Conservation (phyloP, 805 yeast genomes). For the Hanseniaspora valbyensis region DNA sequence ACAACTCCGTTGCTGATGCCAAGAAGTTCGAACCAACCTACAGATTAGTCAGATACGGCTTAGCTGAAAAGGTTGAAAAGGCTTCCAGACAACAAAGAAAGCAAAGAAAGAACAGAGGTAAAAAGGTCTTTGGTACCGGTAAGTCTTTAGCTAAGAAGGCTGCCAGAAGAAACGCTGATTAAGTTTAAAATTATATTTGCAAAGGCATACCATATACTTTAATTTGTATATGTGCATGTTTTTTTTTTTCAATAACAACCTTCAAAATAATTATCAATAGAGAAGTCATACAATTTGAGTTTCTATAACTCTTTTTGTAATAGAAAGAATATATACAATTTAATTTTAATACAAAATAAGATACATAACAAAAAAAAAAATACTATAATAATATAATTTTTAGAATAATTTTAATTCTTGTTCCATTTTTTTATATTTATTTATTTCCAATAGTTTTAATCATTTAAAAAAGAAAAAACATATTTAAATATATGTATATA, state of each 20-base stretch:
- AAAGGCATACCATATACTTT: not conserved
- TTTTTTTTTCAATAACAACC: no score
- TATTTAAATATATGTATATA: not conserved
- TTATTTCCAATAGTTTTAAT: no score
- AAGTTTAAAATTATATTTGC: constrained; percentile 21
- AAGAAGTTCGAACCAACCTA: constrained; percentile 98
- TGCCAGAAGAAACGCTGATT: constrained; percentile 84
- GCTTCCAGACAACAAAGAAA: constrained; percentile 99
- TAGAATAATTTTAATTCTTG: no score
- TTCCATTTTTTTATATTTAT: no score
- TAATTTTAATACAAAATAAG: constrained; percentile 2
- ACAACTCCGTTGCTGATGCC: constrained; percentile 95
- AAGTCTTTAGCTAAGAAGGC: constrained; percentile 84
- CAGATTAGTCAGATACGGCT: constrained; percentile 98
- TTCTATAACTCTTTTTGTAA: not conserved
- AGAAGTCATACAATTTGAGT: not conserved
- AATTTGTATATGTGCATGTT: no score
- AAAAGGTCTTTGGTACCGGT: constrained; percentile 98
- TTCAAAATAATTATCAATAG: not conserved
- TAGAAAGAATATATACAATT: not conserved
- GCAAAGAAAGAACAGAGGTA: constrained; percentile 99
- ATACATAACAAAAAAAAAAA: not conserved
- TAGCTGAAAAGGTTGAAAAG: constrained; percentile 91
- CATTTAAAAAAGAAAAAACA: not conserved
- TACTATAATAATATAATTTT: no score